Conservation (phyloP, 371 early-diverging fungal genomes). For the Mortierella sp. region DNA sequence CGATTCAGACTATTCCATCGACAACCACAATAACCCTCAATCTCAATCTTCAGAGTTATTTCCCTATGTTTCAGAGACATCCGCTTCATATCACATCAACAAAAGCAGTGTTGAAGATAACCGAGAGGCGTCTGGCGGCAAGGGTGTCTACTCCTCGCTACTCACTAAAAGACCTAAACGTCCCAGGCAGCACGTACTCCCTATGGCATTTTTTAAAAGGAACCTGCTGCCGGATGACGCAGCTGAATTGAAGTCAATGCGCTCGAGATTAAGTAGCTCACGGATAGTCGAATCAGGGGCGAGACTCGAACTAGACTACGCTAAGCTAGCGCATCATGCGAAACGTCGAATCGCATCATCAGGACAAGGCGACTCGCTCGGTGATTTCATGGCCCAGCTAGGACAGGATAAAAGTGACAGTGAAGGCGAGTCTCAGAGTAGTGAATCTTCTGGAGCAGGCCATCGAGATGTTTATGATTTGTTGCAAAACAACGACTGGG, state of each 20-base stretch:
- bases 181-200: constrained; percentile 38
- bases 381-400: constrained; percentile 37
- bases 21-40: background rate
- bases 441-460: background rate
- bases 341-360: constrained; percentile 31
- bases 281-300: background rate
- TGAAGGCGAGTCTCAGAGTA: constrained; percentile 10
- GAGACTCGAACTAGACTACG: background rate
- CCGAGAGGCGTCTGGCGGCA: background rate
- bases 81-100: background rate
- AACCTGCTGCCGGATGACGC: constrained; percentile 35
- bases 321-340: constrained; percentile 39
- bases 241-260: constrained; percentile 18
- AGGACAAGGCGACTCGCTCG: constrained; percentile 11
- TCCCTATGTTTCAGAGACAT: background rate
- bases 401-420: constrained; percentile 34
- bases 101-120: background rate
- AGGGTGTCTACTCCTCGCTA: background rate
- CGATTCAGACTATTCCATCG: background rate
- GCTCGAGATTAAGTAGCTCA: constrained; percentile 1
- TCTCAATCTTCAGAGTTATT: background rate
- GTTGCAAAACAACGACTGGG: background rate
- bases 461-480: background rate
- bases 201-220: constrained; percentile 29
- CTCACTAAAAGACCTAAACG: constrained; percentile 13